These are phyloP conservation scores for Diacronema lutheri DNA, from an alignment of 78 protist species.

Conservation along the genomic window DNA sequence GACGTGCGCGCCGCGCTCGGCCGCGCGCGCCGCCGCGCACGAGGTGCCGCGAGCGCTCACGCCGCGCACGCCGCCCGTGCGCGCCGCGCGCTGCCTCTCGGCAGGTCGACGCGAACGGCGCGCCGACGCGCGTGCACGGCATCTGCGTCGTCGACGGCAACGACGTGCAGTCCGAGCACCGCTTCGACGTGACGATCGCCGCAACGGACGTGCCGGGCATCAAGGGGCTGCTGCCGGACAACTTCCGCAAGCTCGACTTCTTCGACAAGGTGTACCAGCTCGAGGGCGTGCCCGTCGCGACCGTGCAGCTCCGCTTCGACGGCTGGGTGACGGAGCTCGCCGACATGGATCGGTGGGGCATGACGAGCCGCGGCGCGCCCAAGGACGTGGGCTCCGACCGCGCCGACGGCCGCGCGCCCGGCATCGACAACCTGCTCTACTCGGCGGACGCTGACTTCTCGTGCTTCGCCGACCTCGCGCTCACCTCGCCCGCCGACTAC, in stretches of 20 bases:
- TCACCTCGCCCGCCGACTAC: slow-evolving; percentile 28
- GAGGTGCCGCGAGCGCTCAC: neutral
- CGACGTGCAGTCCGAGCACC: no score
- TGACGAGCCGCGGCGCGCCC: slow-evolving; percentile 12
- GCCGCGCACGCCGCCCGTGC: neutral
- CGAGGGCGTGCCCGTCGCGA: slow-evolving; percentile 36
- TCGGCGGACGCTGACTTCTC: slow-evolving; percentile 43
- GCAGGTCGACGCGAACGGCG: neutral
- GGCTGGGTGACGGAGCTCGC: slow-evolving; percentile 54
- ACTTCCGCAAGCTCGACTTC: slow-evolving; percentile 1
- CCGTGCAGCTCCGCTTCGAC: slow-evolving; percentile 44
- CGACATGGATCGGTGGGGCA: no score
- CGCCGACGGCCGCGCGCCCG: slow-evolving; percentile 5
- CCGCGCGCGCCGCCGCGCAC: neutral
- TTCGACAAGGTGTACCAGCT: slow-evolving; percentile 37
- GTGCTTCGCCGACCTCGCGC: slow-evolving; percentile 51
- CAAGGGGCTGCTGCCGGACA: slow-evolving; percentile 19
- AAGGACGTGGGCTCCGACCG: slow-evolving; percentile 11
- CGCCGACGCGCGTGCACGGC: neutral
- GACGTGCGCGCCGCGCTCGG: neutral
- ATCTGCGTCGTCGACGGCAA: neutral
- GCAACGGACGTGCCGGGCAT: slow-evolving; percentile 44
- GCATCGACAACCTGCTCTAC: slow-evolving; percentile 51
- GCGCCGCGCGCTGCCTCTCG: neutral
- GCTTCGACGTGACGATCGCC: slow-evolving; percentile 9